These are phyloP conservation scores for Castanea mollissima DNA, from an alignment of 306 rosid species.

Conservation along the genomic window DNA sequence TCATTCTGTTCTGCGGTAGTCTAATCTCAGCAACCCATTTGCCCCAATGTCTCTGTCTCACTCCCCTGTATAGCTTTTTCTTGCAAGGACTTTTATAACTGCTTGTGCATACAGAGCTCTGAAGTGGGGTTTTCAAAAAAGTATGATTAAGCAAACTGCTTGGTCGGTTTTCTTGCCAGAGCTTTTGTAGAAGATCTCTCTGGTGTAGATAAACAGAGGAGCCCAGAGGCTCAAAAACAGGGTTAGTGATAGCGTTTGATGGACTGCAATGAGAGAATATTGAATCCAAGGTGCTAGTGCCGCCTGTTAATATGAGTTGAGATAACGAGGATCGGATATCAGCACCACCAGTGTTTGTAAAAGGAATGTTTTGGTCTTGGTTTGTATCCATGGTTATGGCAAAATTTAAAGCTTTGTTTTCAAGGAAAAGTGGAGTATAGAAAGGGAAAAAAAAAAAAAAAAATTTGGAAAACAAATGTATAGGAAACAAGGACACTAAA, in stretches of 20 bases:
- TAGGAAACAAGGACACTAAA: slow-evolving; percentile 33
- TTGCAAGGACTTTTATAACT: slow-evolving; percentile 30
- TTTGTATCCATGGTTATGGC: slow-evolving; percentile 36
- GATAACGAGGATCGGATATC: slow-evolving; percentile 64
- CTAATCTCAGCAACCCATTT: slow-evolving; percentile 99
- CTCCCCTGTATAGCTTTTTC: slow-evolving; percentile 92
- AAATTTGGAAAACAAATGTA: not conserved
- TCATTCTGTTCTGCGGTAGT: slow-evolving; percentile 94
- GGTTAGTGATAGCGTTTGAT: slow-evolving; percentile 1
- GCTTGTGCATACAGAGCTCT: slow-evolving; percentile 5
- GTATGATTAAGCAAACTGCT: slow-evolving; percentile 14
- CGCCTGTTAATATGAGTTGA: slow-evolving; percentile 57
- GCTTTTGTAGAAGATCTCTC: slow-evolving; percentile 67
- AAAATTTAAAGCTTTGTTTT: not conserved
- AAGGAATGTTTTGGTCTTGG: slow-evolving; percentile 24
- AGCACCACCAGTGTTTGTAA: slow-evolving; percentile 15
- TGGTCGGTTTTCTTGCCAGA: slow-evolving; percentile 46
- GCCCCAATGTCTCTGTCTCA: slow-evolving; percentile 99
- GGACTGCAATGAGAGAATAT: slow-evolving; percentile 60
- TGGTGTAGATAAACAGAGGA: slow-evolving; percentile 85
- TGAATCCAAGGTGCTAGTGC: slow-evolving; percentile 77
- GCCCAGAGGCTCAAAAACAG: slow-evolving; percentile 44
- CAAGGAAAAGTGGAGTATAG: not conserved
- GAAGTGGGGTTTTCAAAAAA: slow-evolving; percentile 10
- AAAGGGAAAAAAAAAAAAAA: not conserved